Conservation (phyloP, 257 asterid genomes). For the Solanum sejunctum region DNA sequence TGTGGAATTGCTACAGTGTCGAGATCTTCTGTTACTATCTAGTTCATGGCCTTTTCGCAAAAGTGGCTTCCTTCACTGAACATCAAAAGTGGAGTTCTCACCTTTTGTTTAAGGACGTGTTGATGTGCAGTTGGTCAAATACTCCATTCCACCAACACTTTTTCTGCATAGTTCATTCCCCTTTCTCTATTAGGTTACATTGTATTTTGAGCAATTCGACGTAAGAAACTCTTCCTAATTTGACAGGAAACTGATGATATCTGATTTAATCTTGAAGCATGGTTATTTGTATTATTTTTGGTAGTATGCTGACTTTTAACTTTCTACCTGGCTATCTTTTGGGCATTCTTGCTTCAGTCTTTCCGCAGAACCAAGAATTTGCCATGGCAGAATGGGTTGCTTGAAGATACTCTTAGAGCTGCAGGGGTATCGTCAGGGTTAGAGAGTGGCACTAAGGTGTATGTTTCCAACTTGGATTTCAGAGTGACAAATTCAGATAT, state of each 20-base stretch:
- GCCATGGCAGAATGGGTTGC: conserved; percentile 63
- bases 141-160: conserved; percentile 15
- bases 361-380: conserved; percentile 48
- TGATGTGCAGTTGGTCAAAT: conserved; percentile 45
- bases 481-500: conserved; percentile 65
- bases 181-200: conserved; percentile 35
- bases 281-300: conserved; percentile 19
- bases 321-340: conserved; percentile 32
- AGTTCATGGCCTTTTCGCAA: conserved; percentile 47
- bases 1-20: conserved; percentile 19
- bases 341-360: conserved; percentile 63
- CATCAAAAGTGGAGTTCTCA: conserved; percentile 52
- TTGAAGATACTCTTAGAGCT: conserved; percentile 64
- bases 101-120: conserved; percentile 43
- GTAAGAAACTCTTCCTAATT: conserved; percentile 19
- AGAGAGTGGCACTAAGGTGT: conserved; percentile 38
- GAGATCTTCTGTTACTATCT: conserved; percentile 29
- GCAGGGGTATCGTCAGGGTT: conserved; percentile 57
- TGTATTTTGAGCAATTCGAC: conserved; percentile 38
- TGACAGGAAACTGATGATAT: conserved; percentile 44
- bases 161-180: neutral
- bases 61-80: conserved; percentile 53
- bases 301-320: conserved; percentile 35
- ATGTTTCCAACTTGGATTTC: conserved; percentile 49
- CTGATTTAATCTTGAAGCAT: conserved; percentile 42